These are phyloP conservation scores for Ambrosia artemisiifolia DNA, from an alignment of 129 eudicot species.

Conservation along the genomic window DNA sequence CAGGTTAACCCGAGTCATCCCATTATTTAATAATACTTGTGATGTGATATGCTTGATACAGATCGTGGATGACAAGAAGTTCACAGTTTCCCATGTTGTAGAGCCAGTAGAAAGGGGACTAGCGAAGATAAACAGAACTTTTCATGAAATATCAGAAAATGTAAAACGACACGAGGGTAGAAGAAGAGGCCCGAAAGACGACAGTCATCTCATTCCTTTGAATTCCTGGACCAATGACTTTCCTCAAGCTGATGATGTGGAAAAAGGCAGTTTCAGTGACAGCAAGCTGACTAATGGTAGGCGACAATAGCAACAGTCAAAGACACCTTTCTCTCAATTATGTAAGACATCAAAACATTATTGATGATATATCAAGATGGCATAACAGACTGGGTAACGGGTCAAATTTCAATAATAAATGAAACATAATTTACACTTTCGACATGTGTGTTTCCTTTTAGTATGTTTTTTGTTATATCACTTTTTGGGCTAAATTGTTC, in stretches of 20 bases:
- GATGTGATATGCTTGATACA: conserved; percentile 11
- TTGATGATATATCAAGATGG: background rate
- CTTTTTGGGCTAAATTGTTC: no score
- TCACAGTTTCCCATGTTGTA: conserved; percentile 92
- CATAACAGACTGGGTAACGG: background rate
- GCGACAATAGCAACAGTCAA: conserved; percentile 40
- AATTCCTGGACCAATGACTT: conserved; percentile 65
- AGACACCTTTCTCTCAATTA: conserved; percentile 42
- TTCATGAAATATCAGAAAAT: conserved; percentile 92
- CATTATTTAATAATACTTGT: background rate
- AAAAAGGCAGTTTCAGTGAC: conserved; percentile 79
- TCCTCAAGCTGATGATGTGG: conserved; percentile 45
- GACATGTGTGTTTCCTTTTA: no score
- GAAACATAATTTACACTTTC: no score
- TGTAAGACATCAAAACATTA: conserved; percentile 11
- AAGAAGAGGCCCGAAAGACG: conserved; percentile 72
- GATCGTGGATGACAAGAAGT: conserved; percentile 98
- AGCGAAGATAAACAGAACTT: conserved; percentile 68
- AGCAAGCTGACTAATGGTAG: conserved; percentile 51
- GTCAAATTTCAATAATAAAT: no score
- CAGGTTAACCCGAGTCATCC: background rate
- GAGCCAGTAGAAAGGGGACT: conserved; percentile 94
- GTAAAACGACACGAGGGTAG: conserved; percentile 61
- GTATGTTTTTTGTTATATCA: no score
- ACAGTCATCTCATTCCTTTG: conserved; percentile 65